Evolutionary conservation across 257 asterid genomes (phyloP).

Genomic region (Dorcoceras hygrometricum): DNA sequence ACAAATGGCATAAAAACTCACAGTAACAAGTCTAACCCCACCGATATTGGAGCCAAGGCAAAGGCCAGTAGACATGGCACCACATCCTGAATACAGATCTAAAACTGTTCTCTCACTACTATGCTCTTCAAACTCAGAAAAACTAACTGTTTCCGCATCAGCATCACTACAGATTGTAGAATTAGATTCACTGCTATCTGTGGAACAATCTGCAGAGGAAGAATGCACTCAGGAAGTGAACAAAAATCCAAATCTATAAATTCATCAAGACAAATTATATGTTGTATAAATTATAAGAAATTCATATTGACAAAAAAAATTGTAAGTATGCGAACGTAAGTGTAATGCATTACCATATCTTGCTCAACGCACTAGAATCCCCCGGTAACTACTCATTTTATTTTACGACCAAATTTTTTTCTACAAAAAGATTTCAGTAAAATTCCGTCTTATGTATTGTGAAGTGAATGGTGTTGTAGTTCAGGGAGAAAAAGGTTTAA

Average conservation of each 20-base stretch:
- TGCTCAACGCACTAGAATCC: too few species aligned
- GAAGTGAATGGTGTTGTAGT: too few species aligned
- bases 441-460: too few species aligned
- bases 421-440: too few species aligned
- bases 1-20: slow-evolving; percentile 30
- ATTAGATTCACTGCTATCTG: slow-evolving; percentile 41
- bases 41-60: slow-evolving; percentile 65
- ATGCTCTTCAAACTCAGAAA: slow-evolving; percentile 17
- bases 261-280: not conserved
- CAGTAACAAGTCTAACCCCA: slow-evolving; percentile 71
- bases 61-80: slow-evolving; percentile 95
- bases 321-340: too few species aligned
- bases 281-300: not conserved
- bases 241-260: not conserved
- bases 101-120: slow-evolving; percentile 43
- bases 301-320: too few species aligned
- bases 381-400: too few species aligned
- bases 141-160: slow-evolving; percentile 28
- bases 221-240: not conserved
- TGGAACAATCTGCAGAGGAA: slow-evolving; percentile 34
- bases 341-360: too few species aligned
- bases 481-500: too few species aligned
- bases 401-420: too few species aligned
- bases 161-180: slow-evolving; percentile 61
- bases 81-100: slow-evolving; percentile 89